Conservation (phyloP, 2,329 filamentous ascomycete genomes). For the Corinectria fuckeliana region DNA sequence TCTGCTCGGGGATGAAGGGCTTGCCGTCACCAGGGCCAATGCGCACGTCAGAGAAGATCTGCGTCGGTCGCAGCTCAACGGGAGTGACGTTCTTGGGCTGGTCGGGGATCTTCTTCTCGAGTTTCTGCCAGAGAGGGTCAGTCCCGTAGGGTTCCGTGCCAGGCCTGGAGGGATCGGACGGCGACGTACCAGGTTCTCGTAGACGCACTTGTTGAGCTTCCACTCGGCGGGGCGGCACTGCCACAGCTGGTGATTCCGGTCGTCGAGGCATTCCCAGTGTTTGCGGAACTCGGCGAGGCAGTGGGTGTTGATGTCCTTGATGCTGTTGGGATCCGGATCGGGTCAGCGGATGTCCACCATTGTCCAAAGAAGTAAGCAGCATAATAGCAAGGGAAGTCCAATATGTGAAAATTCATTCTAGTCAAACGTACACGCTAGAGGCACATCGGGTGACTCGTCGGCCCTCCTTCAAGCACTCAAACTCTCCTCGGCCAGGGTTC, state of each 20-base stretch:
- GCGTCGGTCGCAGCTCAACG: conserved; percentile 73
- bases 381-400: not conserved
- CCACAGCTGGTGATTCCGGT: conserved; percentile 98
- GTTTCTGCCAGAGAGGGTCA: conserved; percentile 60
- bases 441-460: conserved; percentile 96
- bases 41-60: conserved; percentile 65
- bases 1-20: conserved; percentile 48
- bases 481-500: conserved; percentile 86
- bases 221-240: conserved; percentile 90
- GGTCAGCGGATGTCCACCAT: conserved; percentile 23
- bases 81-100: conserved; percentile 72
- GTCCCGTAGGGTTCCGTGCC: not conserved
- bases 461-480: conserved; percentile 95
- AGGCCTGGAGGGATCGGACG: not conserved
- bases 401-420: not conserved
- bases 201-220: conserved; percentile 94
- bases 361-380: not conserved
- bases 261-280: conserved; percentile 95
- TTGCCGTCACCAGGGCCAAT: conserved; percentile 51
- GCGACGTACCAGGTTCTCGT: conserved; percentile 84
- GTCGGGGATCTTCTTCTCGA: conserved; percentile 82
- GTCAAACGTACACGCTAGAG: conserved; percentile 81
- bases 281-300: conserved; percentile 89
- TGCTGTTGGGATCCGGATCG: conserved; percentile 56
- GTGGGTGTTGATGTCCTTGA: conserved; percentile 95